These are phyloP conservation scores for Alloteropsis semialata DNA, from an alignment of 176 grass and related monocot species.

Conservation along the genomic window DNA sequence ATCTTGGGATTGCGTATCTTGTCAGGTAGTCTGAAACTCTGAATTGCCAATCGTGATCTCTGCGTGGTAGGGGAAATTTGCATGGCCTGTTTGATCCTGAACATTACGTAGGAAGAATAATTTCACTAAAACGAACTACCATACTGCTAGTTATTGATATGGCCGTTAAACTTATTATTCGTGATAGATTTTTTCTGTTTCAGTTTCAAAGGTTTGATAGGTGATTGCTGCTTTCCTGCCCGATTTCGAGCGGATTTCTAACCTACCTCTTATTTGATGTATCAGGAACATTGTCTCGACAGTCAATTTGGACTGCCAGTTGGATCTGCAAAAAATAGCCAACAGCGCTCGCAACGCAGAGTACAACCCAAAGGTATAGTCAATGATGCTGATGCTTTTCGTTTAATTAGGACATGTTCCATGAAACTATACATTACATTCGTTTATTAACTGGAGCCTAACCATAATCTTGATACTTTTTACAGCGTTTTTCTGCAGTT, in stretches of 20 bases:
- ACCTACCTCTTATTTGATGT: conserved; percentile 19
- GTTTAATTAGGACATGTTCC: too few relatives aligned
- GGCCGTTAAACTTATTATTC: neutral
- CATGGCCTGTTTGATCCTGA: neutral
- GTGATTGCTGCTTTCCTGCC: neutral
- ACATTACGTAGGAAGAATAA: neutral
- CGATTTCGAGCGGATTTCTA: neutral
- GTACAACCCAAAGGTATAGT: conserved; percentile 77
- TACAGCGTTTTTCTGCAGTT: conserved; percentile 81
- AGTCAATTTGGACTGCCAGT: conserved; percentile 66
- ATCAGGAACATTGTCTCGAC: conserved; percentile 90
- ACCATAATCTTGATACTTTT: conserved; percentile 3
- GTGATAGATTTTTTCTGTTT: neutral
- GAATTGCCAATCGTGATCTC: neutral
- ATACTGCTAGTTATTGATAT: neutral
- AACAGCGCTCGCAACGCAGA: conserved; percentile 79
- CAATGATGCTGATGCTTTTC: neutral
- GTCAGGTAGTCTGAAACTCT: neutral
- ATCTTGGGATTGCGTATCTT: neutral
- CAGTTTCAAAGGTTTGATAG: neutral
- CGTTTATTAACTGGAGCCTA: neutral
- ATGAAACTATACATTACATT: neutral
- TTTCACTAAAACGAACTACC: neutral
- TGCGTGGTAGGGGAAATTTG: too few relatives aligned
- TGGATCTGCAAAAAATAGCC: conserved; percentile 75